phyloP scores from a whole-genome alignment of 768 basidiomycete genomes.

The Filobasidium wieringae region DNA sequence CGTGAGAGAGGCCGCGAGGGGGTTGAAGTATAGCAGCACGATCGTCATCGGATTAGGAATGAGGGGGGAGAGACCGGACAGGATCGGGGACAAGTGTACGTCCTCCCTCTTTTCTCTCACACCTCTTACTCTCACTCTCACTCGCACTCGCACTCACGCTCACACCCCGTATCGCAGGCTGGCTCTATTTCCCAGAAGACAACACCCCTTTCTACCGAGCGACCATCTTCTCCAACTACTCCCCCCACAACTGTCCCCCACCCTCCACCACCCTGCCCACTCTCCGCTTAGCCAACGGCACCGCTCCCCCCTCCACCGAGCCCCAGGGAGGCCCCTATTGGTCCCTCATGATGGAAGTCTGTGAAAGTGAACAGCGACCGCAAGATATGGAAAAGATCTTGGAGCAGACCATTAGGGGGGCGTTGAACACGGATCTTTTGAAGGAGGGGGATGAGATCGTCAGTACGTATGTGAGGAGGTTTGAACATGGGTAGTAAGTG shows the following conservation, averaged over 20 bases:
- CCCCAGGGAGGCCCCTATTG: constrained; percentile 36
- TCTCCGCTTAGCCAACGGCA: constrained; percentile 36
- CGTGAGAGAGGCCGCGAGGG: constrained; percentile 18
- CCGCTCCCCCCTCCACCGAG: constrained; percentile 22
- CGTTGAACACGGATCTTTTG: constrained; percentile 35
- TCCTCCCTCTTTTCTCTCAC: not conserved
- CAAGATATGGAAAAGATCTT: constrained; percentile 37
- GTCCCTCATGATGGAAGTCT: constrained; percentile 42
- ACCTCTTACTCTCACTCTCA: not conserved
- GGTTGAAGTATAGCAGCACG: constrained; percentile 38
- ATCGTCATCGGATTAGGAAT: constrained; percentile 41
- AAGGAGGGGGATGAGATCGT: constrained; percentile 39
- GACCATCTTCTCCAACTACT: constrained; percentile 42
- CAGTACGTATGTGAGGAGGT: constrained; percentile 37
- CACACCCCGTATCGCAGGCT: constrained; percentile 15
- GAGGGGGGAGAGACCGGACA: constrained; percentile 34
- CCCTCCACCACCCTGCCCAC: constrained; percentile 29
- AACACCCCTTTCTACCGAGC: constrained; percentile 42
- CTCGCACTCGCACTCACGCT: too few species aligned
- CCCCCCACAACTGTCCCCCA: constrained; percentile 37
- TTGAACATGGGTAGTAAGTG: constrained; percentile 33
- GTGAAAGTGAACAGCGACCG: constrained; percentile 38
- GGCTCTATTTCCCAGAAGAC: constrained; percentile 38
- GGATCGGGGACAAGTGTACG: constrained; percentile 41
- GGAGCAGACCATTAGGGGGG: constrained; percentile 38